Percentiles rank a stretch among this genome's conserved stretches.
phyloP scores from a whole-genome alignment of 2,329 filamentous ascomycete genomes.

The Pyrenochaeta sp. region DNA sequence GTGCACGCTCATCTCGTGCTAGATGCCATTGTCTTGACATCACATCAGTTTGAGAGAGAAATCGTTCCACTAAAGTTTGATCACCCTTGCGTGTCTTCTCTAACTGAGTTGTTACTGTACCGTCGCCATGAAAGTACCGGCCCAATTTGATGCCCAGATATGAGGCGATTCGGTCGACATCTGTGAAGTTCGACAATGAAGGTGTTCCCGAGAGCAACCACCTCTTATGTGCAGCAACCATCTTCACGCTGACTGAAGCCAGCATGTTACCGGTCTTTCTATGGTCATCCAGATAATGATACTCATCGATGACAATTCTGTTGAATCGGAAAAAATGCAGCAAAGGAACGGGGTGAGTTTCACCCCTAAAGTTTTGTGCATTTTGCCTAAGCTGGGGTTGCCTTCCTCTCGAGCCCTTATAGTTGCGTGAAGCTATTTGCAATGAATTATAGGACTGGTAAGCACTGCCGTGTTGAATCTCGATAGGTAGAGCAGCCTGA shows the following conservation, averaged over 20 bases:
- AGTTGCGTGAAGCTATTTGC: constrained; percentile 6
- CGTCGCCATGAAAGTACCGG: constrained; percentile 59
- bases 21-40: constrained; percentile 63
- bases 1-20: constrained; percentile 61
- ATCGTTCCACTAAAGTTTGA: constrained; percentile 60
- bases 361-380: neutral
- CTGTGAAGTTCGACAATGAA: constrained; percentile 63
- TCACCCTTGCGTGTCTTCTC: constrained; percentile 48
- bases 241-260: constrained; percentile 51
- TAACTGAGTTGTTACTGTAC: constrained; percentile 56
- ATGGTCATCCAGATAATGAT: constrained; percentile 62
- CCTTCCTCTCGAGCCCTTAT: constrained; percentile 15
- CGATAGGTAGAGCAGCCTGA: constrained; percentile 50
- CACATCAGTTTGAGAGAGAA: constrained; percentile 61
- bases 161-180: constrained; percentile 66
- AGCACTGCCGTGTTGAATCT: constrained; percentile 45
- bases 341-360: constrained; percentile 33
- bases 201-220: constrained; percentile 74
- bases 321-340: constrained; percentile 70
- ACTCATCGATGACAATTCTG: constrained; percentile 71
- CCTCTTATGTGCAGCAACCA: constrained; percentile 60
- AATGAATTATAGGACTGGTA: constrained; percentile 36
- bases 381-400: constrained; percentile 7
- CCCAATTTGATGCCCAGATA: constrained; percentile 66
- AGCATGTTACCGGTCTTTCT: constrained; percentile 38